A percentile compares a stretch with the other conserved stretches of the same genome.
These are phyloP conservation scores for Vachellia collinsii DNA, from an alignment of 306 rosid genomes.

Conservation along the genomic window DNA sequence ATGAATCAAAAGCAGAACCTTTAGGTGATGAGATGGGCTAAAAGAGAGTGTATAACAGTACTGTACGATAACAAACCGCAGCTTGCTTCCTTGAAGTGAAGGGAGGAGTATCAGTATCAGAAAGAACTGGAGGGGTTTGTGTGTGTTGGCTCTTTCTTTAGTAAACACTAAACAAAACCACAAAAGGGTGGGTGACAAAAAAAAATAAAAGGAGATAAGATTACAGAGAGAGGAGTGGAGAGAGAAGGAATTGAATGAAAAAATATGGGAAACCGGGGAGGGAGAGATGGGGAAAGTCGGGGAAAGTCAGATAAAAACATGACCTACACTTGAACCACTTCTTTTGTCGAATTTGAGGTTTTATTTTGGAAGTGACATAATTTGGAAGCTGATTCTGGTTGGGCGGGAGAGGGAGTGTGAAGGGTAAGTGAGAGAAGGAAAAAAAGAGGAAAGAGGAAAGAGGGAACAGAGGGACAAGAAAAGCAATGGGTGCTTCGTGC, in stretches of 20 bases:
- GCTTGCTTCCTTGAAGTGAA: conserved; percentile 31
- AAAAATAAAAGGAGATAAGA: conserved; percentile 49
- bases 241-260: not conserved
- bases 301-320: conserved; percentile 17
- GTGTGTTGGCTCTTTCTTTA: conserved; percentile 35
- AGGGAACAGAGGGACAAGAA: conserved; percentile 39
- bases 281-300: conserved; percentile 31
- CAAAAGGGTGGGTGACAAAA: conserved; percentile 42
- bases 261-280: conserved; percentile 43
- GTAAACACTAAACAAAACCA: conserved; percentile 44
- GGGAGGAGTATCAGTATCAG: conserved; percentile 23
- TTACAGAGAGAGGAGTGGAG: conserved; percentile 35
- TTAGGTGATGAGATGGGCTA: conserved; percentile 33
- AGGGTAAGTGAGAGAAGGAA: not conserved
- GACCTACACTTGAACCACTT: conserved; percentile 40
- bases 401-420: not conserved
- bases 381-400: not conserved
- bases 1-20: conserved; percentile 20
- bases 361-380: conserved; percentile 9
- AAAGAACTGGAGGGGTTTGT: conserved; percentile 26
- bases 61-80: conserved; percentile 43
- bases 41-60: conserved; percentile 42
- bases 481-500: conserved; percentile 34
- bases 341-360: conserved; percentile 47
- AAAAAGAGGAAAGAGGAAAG: not conserved